A percentile compares a stretch with the other conserved stretches of the same genome.
These are phyloP conservation scores for Mycena kentingensis DNA, from an alignment of 768 basidiomycete species.

Conservation along the genomic window DNA sequence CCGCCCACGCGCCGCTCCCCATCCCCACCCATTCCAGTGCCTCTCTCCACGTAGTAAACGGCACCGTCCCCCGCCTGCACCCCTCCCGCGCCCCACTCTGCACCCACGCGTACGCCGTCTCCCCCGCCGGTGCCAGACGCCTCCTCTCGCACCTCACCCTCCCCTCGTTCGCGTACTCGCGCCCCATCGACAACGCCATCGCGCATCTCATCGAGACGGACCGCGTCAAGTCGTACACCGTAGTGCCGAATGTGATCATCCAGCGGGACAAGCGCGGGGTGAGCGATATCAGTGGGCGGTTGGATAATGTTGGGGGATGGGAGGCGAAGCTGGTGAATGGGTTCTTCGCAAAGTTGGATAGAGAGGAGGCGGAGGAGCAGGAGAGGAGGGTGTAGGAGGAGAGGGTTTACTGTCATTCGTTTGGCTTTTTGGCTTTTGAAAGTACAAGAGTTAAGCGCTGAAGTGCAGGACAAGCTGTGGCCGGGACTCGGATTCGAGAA, in stretches of 20 bases:
- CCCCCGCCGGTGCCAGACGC: conserved; percentile 58
- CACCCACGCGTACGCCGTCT: conserved; percentile 72
- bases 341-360: not conserved
- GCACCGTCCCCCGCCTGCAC: conserved; percentile 40
- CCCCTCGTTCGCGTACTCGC: conserved; percentile 74
- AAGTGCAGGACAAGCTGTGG: no score
- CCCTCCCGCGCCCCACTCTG: conserved; percentile 65
- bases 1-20: conserved; percentile 41
- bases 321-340: not conserved
- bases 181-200: conserved; percentile 73
- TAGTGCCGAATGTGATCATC: conserved; percentile 66
- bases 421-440: no score
- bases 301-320: not conserved
- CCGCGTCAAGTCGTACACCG: conserved; percentile 57
- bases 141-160: conserved; percentile 59
- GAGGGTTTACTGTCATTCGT: no score
- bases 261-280: conserved; percentile 59
- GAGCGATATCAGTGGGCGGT: conserved; percentile 50
- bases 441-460: no score
- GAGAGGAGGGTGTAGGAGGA: no score
- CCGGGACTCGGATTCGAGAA: no score
- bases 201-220: conserved; percentile 63
- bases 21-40: conserved; percentile 20
- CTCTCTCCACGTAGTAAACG: not conserved
- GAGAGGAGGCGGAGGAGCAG: no score